Evolutionary conservation across 1,139 yeast genomes (phyloP).

Genomic region (Geotrichum cucujoidarum): DNA sequence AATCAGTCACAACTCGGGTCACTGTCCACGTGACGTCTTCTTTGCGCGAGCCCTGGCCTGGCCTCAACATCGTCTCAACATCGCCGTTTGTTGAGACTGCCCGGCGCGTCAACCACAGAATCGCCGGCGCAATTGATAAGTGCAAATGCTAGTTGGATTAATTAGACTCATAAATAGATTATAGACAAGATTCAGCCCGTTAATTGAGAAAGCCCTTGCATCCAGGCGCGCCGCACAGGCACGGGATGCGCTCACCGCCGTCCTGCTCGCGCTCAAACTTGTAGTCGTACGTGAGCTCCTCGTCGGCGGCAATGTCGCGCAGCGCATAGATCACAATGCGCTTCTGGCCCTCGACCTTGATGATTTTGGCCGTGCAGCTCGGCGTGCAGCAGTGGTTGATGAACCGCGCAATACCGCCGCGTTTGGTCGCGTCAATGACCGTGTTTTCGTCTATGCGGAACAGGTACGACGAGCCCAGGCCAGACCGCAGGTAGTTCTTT

Average conservation of each 20-base stretch:
- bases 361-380: constrained; percentile 93
- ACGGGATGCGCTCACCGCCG: constrained; percentile 83
- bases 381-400: constrained; percentile 97
- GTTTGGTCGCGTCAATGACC: constrained; percentile 94
- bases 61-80: not conserved
- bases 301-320: constrained; percentile 75
- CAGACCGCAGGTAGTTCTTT: constrained; percentile 76
- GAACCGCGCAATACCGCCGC: constrained; percentile 93
- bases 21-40: no score
- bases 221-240: constrained; percentile 91
- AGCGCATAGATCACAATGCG: constrained; percentile 93
- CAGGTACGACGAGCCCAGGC: constrained; percentile 90
- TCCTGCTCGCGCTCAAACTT: constrained; percentile 89
- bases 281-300: constrained; percentile 91
- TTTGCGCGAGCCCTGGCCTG: not conserved
- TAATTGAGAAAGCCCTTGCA: constrained; percentile 89
- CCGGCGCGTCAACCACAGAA: no score
- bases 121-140: not conserved
- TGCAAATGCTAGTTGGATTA: not conserved
- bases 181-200: constrained; percentile 4
- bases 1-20: no score
- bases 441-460: constrained; percentile 91
- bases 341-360: constrained; percentile 89
- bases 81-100: no score
- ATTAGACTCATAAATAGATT: not conserved